phyloP scores from a whole-genome alignment of 768 basidiomycete genomes.

The Boletellus emodensis region DNA sequence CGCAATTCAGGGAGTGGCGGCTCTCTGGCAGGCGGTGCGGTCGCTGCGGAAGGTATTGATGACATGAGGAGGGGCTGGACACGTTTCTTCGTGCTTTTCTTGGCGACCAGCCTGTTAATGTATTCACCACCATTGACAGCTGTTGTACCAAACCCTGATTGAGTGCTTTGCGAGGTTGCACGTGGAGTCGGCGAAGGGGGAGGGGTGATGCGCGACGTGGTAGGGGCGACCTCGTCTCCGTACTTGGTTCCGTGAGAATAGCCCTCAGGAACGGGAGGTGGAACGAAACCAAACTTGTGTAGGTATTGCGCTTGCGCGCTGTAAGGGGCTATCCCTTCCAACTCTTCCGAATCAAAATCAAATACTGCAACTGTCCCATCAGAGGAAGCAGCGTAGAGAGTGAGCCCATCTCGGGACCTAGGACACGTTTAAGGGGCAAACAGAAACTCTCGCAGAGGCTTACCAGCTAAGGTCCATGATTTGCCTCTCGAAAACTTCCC shows the following conservation, averaged over 20 bases:
- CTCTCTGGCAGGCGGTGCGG: slow-evolving; percentile 12
- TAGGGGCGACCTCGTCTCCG: slow-evolving; percentile 18
- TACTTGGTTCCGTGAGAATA: slow-evolving; percentile 52
- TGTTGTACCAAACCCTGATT: slow-evolving; percentile 39
- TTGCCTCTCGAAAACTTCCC: slow-evolving; percentile 91
- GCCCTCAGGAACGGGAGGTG: slow-evolving; percentile 65
- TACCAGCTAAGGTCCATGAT: slow-evolving; percentile 96
- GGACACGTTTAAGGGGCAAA: slow-evolving; percentile 5
- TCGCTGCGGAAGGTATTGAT: slow-evolving; percentile 35
- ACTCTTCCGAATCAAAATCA: slow-evolving; percentile 73
- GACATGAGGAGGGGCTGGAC: slow-evolving; percentile 44
- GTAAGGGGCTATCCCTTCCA: slow-evolving; percentile 76
- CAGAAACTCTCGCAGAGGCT: slow-evolving; percentile 19
- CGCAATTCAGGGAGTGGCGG: slow-evolving; percentile 11
- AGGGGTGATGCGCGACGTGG: slow-evolving; percentile 38
- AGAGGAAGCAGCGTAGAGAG: slow-evolving; percentile 91
- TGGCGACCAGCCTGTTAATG: slow-evolving; percentile 72
- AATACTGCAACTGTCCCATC: slow-evolving; percentile 93
- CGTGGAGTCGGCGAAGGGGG: slow-evolving; percentile 44
- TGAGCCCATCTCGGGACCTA: slow-evolving; percentile 91
- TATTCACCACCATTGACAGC: slow-evolving; percentile 49
- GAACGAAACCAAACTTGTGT: slow-evolving; percentile 71
- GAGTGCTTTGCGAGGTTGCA: slow-evolving; percentile 29
- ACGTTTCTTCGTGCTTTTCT: slow-evolving; percentile 68
- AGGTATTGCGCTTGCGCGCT: slow-evolving; percentile 75